Evolutionary conservation across 2,329 filamentous ascomycete genomes (phyloP), one percentile per base, ranked within the genome.

Genomic region (Cytospora chrysosperma): DNA sequence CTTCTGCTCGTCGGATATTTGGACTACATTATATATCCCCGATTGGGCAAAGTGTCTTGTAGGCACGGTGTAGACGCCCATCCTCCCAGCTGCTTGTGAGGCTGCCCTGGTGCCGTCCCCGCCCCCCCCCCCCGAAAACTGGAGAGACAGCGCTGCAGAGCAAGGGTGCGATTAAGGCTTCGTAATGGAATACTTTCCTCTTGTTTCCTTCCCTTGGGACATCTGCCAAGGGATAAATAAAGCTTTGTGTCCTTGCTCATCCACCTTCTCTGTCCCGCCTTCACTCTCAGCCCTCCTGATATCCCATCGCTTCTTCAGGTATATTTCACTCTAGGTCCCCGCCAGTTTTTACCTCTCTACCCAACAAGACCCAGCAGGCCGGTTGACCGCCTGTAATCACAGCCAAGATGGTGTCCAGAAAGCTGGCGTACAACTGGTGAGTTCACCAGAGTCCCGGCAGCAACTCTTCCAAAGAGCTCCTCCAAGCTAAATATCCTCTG

Each of bases 401-500:
- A 54, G 66, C 54, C 58, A 69, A 68, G 62, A 72, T 72, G 70
- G 69, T 69, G 59, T 63, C 63, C 62, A 60, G 61, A n/a, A 71
- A 64, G 58, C 62, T 69, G n/a, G 27, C 65, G 47, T 72, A 72
- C 67, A 72, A 72, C 64, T 72, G 70, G 70, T 70, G 28, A 30
- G 66, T 15, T 3, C 21, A n/a, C 12, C 19, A 13, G 24, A 9
- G 10, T 27, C 1, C 10, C 17, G 17, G 24, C 27, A 3, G 9
- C 17, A n/a, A 1, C 4, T 8, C 49, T 51, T n/a, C n/a, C n/a
- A n/a, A n/a, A n/a, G n/a, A n/a, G n/a, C n/a, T n/a, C n/a, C n/a
- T n/a, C n/a, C 13, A 27, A 17, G 54, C 53, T 54, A 6, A 21
- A 34, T 4, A n/a, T 15, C 13, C 15, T 28, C 12, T 49, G 4